Conservation (phyloP, 1,284 basidiomycete species). For the Cryptococcus wingfieldii region DNA sequence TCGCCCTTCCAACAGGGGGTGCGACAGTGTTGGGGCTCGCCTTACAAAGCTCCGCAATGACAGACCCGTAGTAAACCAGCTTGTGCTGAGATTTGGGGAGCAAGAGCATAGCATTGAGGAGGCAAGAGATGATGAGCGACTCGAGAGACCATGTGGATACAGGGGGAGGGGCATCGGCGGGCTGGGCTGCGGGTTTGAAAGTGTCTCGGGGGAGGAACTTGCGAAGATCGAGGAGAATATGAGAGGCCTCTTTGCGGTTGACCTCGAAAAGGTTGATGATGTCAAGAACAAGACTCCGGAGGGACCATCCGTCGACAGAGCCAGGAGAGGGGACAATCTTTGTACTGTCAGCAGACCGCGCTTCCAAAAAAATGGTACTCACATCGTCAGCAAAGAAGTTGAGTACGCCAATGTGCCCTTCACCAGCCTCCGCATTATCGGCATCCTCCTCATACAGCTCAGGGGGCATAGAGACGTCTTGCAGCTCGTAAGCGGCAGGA, state of each 20-base stretch:
- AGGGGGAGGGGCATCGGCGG: slow-evolving; percentile 24
- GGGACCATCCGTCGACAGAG: slow-evolving; percentile 70
- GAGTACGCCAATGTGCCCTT: slow-evolving; percentile 55
- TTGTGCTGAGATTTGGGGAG: slow-evolving; percentile 74
- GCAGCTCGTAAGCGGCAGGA: slow-evolving; percentile 63
- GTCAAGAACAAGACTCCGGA: slow-evolving; percentile 75
- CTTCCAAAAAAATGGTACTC: slow-evolving; percentile 28
- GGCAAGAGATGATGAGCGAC: slow-evolving; percentile 50
- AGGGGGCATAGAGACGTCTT: slow-evolving; percentile 76
- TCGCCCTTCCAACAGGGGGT: slow-evolving; percentile 91
- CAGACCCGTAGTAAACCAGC: slow-evolving; percentile 77
- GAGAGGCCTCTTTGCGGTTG: slow-evolving; percentile 91
- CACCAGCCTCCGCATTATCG: slow-evolving; percentile 43
- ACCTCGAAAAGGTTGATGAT: slow-evolving; percentile 88
- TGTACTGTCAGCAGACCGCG: not conserved
- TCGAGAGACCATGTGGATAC: slow-evolving; percentile 44
- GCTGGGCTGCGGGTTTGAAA: slow-evolving; percentile 54
- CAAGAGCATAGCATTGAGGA: slow-evolving; percentile 70
- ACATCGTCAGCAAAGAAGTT: slow-evolving; percentile 76
- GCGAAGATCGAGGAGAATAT: slow-evolving; percentile 78
- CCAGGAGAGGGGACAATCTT: slow-evolving; percentile 72
- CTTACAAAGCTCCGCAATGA: slow-evolving; percentile 92
- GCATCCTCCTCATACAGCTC: slow-evolving; percentile 65
- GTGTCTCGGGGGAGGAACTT: slow-evolving; percentile 79
- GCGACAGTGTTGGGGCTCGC: slow-evolving; percentile 85